These are phyloP conservation scores for Brasenia schreberi DNA, from an alignment of 164 flowering plant genomes.

Conservation along the genomic window DNA sequence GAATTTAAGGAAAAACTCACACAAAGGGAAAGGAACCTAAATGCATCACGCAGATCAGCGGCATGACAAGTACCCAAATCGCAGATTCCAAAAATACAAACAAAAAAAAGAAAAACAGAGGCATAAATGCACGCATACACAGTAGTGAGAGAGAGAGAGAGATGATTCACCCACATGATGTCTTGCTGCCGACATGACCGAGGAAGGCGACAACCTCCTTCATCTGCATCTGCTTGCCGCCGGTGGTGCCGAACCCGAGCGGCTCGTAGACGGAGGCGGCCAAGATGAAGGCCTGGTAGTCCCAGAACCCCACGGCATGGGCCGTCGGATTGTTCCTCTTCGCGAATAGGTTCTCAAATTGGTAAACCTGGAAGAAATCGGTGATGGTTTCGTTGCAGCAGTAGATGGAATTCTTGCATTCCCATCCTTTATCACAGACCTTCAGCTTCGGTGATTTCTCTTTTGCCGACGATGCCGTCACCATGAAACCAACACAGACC, in stretches of 20 bases:
- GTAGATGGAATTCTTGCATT: conserved; percentile 37
- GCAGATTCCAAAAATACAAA: no score
- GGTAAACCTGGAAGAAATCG: conserved; percentile 54
- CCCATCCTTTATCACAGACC: conserved; percentile 63
- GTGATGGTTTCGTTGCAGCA: conserved; percentile 85
- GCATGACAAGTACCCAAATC: no score
- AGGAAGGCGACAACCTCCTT: conserved; percentile 83
- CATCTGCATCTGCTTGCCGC: conserved; percentile 57
- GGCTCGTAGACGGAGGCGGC: conserved; percentile 61
- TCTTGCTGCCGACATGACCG: conserved; percentile 75
- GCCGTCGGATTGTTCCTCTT: conserved; percentile 78
- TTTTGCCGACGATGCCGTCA: conserved; percentile 2
- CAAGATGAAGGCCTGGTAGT: conserved; percentile 58
- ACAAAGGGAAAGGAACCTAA: no score
- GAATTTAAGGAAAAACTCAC: no score
- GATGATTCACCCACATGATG: conserved; percentile 40
- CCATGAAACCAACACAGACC: not conserved
- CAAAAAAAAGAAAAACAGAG: no score
- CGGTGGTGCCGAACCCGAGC: conserved; percentile 83
- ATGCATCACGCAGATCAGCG: no score
- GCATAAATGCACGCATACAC: no score
- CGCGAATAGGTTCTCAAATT: conserved; percentile 76
- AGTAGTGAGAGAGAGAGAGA: not conserved
- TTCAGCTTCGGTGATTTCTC: conserved; percentile 32
- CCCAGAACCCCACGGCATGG: conserved; percentile 85